Conservation (phyloP, 768 basidiomycete species). For the Kwoniella shandongensis region DNA sequence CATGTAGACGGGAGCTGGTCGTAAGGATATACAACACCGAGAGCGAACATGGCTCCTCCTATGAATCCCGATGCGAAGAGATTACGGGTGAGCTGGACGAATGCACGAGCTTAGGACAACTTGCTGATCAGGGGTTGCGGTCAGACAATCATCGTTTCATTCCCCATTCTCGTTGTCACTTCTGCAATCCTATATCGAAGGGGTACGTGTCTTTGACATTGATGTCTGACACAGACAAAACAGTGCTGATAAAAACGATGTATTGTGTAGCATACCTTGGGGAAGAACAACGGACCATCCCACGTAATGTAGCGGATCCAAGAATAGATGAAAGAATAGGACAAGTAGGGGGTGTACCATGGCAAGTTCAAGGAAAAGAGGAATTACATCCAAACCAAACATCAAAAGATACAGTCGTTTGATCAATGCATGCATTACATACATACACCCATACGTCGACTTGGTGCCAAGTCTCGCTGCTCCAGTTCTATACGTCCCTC, state of each 20-base stretch:
- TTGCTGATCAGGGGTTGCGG: not conserved
- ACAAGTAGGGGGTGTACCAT: constrained; percentile 39
- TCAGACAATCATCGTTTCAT: constrained; percentile 42
- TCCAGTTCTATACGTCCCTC: no score
- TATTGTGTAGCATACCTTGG: constrained; percentile 31
- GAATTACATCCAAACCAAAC: not conserved
- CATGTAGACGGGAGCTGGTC: no score
- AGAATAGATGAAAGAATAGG: constrained; percentile 25
- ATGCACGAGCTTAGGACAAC: not conserved
- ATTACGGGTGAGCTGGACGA: constrained; percentile 27
- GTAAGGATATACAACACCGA: no score
- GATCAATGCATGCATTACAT: no score
- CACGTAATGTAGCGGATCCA: constrained; percentile 9
- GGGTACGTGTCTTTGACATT: constrained; percentile 19
- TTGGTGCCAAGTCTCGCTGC: no score
- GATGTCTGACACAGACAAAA: no score
- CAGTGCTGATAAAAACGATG: no score
- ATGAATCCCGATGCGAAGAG: constrained; percentile 35
- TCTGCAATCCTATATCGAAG: constrained; percentile 40
- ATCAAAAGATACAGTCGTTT: not conserved
- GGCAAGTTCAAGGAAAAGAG: constrained; percentile 27
- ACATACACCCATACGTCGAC: no score
- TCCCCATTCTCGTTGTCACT: constrained; percentile 39
- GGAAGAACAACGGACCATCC: constrained; percentile 38
- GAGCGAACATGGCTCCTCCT: constrained; percentile 30